Evolutionary conservation across 2,329 filamentous ascomycete species (phyloP), one percentile per base, ranked within the genome.

Genomic region (Rhinocladiella similis): DNA sequence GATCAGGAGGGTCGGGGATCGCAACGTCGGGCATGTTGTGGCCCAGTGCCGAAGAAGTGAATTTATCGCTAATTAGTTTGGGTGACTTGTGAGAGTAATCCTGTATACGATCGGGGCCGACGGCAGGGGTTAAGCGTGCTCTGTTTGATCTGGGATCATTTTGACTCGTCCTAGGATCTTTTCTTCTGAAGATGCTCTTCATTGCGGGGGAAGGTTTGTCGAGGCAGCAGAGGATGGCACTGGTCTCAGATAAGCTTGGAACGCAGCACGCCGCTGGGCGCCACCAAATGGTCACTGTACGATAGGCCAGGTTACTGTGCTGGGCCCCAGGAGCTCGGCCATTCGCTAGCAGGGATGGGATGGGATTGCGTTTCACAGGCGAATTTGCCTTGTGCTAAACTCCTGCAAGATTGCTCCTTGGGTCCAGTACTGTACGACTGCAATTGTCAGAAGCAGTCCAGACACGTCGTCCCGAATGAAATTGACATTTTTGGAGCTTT

Each of bases 1-100:
- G 92, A 74, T 97, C 92, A 25, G 93, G 92, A 14, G 91, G 86
- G 68, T 85, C 87, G 48, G 93, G 90, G 47, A 97, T 83, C 62
- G 91, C 84, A 67, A 95, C 81, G 72, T 91, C 89, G 64, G 92
- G 82, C 46, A 64, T 59, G 27, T 49, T 53, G 25, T 39, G 54
- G 42, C 47, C 52, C 59, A 64, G 55, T n/a, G 53, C 50, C 13
- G 61, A 56, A 19, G 52, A 50, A 14, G 50, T 50, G 20, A 49
- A 54, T n/a, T 47, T 54, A 9, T 45, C 56, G 41, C 54, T 61
- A 19, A 61, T 39, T n/a, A 65, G 56, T 39, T 54, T 63, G 7
- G 63, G 63, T 27, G 63, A 64, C 45, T 61, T 64, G 39, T 63
- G 61, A 19, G 63, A 65, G 46, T 63, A 65, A 20, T 60, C 59